phyloP scores from a whole-genome alignment of 2,329 filamentous ascomycete species.

The Grosmannia huntii region DNA sequence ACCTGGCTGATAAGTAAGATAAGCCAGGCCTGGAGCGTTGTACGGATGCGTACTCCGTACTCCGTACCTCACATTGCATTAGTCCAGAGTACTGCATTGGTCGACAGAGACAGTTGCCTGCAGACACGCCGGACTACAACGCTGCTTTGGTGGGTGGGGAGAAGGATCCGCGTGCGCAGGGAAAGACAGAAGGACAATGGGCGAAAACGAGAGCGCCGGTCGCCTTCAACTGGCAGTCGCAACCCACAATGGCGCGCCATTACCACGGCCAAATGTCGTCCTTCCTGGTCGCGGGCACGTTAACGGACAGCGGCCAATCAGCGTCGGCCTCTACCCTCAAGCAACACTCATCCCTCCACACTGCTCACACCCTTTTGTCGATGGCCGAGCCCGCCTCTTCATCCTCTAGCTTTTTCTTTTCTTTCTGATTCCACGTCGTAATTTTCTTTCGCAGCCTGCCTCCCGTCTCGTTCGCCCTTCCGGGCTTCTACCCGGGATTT shows the following conservation, averaged over 20 bases:
- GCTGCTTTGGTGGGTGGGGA: not conserved
- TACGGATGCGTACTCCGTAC: no score
- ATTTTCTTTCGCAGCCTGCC: not conserved
- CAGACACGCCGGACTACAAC: not conserved
- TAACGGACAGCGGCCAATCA: conserved; percentile 4
- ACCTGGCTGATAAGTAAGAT: not conserved
- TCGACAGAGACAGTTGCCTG: not conserved
- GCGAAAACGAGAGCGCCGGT: not conserved
- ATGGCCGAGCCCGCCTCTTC: not conserved
- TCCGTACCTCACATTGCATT: not conserved
- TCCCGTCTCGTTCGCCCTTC: not conserved
- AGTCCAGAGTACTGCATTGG: not conserved
- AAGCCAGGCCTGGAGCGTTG: not conserved
- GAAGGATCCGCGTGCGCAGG: not conserved
- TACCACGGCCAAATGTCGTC: not conserved
- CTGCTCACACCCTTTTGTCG: not conserved
- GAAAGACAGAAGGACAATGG: not conserved
- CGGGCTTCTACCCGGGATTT: not conserved
- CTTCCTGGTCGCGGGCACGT: not conserved
- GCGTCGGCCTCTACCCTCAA: not conserved
- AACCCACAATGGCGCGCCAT: not conserved
- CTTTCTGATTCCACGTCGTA: no score
- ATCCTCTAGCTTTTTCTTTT: not conserved
- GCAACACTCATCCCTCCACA: not conserved
- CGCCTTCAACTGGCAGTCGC: not conserved